These are phyloP conservation scores for Suaeda aralocaspica DNA, from an alignment of 148 eudicot species.

Conservation along the genomic window DNA sequence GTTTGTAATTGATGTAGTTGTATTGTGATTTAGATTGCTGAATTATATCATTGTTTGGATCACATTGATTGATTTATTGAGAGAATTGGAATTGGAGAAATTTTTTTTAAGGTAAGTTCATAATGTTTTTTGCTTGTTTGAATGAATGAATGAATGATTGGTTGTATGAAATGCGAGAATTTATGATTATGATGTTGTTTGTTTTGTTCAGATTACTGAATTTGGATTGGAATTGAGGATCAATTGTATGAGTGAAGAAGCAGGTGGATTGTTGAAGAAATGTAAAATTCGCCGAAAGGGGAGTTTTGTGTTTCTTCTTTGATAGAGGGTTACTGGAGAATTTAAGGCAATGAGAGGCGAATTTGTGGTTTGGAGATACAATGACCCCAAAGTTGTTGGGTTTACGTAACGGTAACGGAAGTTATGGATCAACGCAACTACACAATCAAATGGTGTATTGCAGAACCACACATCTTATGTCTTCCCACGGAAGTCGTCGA, in stretches of 20 bases:
- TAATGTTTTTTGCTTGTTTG: background rate
- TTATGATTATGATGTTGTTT: background rate
- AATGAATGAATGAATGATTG: background rate
- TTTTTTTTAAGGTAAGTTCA: background rate
- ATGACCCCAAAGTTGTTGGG: conserved; percentile 87
- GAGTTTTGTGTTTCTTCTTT: background rate
- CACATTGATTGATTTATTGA: conserved; percentile 13
- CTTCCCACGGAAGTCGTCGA: conserved; percentile 53
- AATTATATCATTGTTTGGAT: background rate
- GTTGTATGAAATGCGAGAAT: conserved; percentile 1
- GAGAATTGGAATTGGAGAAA: background rate
- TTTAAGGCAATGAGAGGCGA: conserved; percentile 53
- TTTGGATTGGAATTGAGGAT: conserved; percentile 2
- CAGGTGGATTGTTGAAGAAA: conserved; percentile 9
- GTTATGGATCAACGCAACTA: conserved; percentile 69
- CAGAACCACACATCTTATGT: conserved; percentile 43
- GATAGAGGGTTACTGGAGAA: conserved; percentile 25
- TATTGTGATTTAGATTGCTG: conserved; percentile 2
- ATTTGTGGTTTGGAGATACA: conserved; percentile 51
- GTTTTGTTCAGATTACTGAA: conserved; percentile 20
- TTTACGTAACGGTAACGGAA: conserved; percentile 42
- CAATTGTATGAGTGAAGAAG: background rate
- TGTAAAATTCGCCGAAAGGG: background rate
- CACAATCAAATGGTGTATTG: conserved; percentile 54
- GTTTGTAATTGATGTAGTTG: no score